Base-by-base conservation (phyloP, 2,329 filamentous ascomycete species). In the Epicoccum nigrum region DNA sequence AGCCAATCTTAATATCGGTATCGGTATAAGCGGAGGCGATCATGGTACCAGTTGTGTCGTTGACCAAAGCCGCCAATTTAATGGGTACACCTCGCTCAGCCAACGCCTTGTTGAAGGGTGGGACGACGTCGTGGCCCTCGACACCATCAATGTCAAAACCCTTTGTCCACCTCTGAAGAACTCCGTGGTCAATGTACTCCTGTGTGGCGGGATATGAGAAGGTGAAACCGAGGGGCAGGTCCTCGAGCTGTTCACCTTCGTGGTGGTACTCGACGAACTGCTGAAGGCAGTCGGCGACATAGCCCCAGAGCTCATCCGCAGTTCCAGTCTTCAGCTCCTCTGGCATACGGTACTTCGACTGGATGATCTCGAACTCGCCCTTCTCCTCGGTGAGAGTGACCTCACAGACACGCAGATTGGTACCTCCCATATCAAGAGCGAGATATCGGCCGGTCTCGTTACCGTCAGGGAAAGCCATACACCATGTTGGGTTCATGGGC, bases 401-500 rank as follows among this genome's bases (percentile, higher is more conserved):
- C 77, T 97, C 90, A 77, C 93, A 97, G 60, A 97, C 92, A 72
- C 93, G 89, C 54, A 97, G 79, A 76, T 97, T 97, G 68, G 93
- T 97, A 66, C 93, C 93, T 55, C 93, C 93, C 89, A 97, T 96
- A 71, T 97, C 93, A 45, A 97, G 82, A 56, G 93, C 92, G 39
- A 97, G 81, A 74, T 86, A 97, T 20, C 87, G 93, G 57, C 93
- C 93, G 3, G 86, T 89, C 76, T 97, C 93, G 63, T 92, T 74
- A 60, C 93, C 93, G 70, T 89, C 88, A 31, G 93, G 93, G 74
- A 90, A 92, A 41, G 85, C 86, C 86, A 97, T 92, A 55, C 95
- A 92, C 93, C 93, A 97, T 52, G 93, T 97, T 51, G 93, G 89
- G 76, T 96, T 97, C 93, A 97, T 97, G 57, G 93, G 93, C 90